Evolutionary conservation across 768 basidiomycete species (phyloP).

Genomic region (Candolleomyces aberdarensis): DNA sequence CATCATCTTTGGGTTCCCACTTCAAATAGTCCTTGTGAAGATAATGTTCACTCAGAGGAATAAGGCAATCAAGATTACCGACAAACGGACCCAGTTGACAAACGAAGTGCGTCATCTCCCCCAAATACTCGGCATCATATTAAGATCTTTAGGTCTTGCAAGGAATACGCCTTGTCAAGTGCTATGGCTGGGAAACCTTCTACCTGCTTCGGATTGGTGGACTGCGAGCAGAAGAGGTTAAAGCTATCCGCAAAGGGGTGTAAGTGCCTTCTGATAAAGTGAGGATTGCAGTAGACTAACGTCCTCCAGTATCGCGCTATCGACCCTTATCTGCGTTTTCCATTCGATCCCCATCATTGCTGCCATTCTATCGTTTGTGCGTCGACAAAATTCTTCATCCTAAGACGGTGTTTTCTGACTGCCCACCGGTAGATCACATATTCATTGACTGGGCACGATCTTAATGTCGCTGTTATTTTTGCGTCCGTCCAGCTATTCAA

Average conservation of each 20-base stretch:
- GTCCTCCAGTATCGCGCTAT: constrained; percentile 29
- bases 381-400: constrained; percentile 15
- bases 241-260: constrained; percentile 25
- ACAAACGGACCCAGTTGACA: constrained; percentile 59
- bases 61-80: constrained; percentile 63
- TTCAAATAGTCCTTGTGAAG: constrained; percentile 51
- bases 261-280: constrained; percentile 19
- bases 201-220: constrained; percentile 42
- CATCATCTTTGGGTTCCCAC: constrained; percentile 54
- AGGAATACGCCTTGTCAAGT: constrained; percentile 64
- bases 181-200: constrained; percentile 58
- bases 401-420: not conserved
- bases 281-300: not conserved
- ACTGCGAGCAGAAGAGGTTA: constrained; percentile 35
- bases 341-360: constrained; percentile 51
- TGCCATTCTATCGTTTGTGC: constrained; percentile 49
- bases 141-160: constrained; percentile 42
- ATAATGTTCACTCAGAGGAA: constrained; percentile 51
- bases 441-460: constrained; percentile 49
- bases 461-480: constrained; percentile 56
- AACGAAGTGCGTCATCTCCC: constrained; percentile 37
- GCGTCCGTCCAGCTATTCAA: constrained; percentile 58
- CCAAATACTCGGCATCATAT: not conserved
- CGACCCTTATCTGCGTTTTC: constrained; percentile 40
- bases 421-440: constrained; percentile 52